Evolutionary conservation across 345 rosid species (phyloP).

Genomic region (Moricandia arvensis): DNA sequence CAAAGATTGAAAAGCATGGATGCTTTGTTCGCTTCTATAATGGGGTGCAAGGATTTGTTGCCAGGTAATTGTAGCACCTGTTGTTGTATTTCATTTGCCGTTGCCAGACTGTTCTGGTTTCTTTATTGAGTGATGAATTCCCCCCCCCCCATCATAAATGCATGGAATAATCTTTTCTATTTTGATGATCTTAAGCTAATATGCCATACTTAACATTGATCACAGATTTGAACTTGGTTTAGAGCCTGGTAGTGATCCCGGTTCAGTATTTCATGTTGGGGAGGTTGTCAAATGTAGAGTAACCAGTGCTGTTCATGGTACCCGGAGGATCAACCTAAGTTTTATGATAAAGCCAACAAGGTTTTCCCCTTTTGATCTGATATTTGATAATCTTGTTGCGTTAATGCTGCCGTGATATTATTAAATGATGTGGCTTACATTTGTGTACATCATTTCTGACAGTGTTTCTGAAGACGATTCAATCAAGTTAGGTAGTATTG

Average conservation of each 20-base stretch:
- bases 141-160: not conserved
- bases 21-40: slow-evolving; percentile 94
- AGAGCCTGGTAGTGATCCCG: slow-evolving; percentile 69
- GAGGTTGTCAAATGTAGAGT: slow-evolving; percentile 97
- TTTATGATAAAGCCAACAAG: slow-evolving; percentile 71
- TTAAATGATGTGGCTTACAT: slow-evolving; percentile 14
- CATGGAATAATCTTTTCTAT: not conserved
- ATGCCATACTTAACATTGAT: slow-evolving; percentile 29
- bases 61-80: slow-evolving; percentile 53
- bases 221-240: slow-evolving; percentile 90
- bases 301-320: slow-evolving; percentile 57
- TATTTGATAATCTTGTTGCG: not conserved
- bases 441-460: slow-evolving; percentile 23
- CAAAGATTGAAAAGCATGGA: slow-evolving; percentile 91
- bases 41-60: slow-evolving; percentile 96
- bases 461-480: slow-evolving; percentile 74
- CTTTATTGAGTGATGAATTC: not conserved
- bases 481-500: slow-evolving; percentile 76
- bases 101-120: slow-evolving; percentile 10
- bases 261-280: slow-evolving; percentile 74
- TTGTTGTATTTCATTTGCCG: slow-evolving; percentile 12
- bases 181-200: slow-evolving; percentile 22
- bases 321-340: slow-evolving; percentile 82
- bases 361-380: slow-evolving; percentile 43
- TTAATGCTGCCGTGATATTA: slow-evolving; percentile 11